Evolutionary conservation across 2,329 filamentous ascomycete species (phyloP), one percentile per base, ranked within the genome.

Genomic region (Didymella pinodella): DNA sequence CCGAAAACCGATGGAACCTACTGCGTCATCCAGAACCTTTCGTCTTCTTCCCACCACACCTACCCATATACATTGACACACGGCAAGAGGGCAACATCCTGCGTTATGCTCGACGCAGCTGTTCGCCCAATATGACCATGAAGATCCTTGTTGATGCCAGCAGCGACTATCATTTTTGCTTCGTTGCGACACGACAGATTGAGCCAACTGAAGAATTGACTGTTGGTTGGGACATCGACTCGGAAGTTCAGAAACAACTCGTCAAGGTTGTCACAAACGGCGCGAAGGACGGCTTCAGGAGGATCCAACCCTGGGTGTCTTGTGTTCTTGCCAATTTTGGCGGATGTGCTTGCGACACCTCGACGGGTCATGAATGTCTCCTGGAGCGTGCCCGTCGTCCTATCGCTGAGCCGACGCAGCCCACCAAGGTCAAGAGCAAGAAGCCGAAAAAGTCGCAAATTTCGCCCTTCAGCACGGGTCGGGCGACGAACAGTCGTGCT

Each of bases 31-130:
- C 82, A 2, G 81, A 83, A 65, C 82, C 82, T 4, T 84, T 84
- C 63, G 82, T 84, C 47, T 84, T 84, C 75, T 83, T 98, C 77
- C 93, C 96, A 70, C 92, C 93, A 0, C 85, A 89, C 58, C 86
- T 98, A 8, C 94, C 94, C 0, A 85, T 99, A 12, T 97, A 93
- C 78, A 95, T 99, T 70, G 95, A 97, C 77, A 95, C 93, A 10
- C 86, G 95, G 59, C 87, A 86, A 74, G 92, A 96, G 79, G 95
- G 94, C 22, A 97, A 92, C 4, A 81, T 88, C 34, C 88, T 95
- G 57, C 90, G 95, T 44, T 97, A 95, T 73, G 88, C 96, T n/a
- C 88, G 95, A 56, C 87, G 94, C 65, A 98, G 95, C 70, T 99
- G 95, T 80, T 88, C 86, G 61, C 92, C 95, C 1, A 99, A 98